Base-by-base conservation (phyloP, 169 alveolate genomes). In the Eimeria acervulina region DNA sequence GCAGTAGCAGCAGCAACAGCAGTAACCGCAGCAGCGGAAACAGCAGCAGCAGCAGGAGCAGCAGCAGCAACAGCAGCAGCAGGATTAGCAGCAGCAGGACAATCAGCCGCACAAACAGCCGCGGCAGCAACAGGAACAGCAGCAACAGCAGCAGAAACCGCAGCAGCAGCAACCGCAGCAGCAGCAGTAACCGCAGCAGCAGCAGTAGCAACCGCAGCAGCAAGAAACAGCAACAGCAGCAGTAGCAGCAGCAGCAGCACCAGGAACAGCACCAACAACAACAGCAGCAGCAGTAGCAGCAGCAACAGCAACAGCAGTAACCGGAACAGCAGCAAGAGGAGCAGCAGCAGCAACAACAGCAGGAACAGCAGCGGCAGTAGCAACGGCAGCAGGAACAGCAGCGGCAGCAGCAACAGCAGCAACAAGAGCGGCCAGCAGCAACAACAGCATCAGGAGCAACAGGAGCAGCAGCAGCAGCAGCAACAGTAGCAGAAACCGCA, bases 11-110 rank as follows among this genome's bases (percentile, higher is more conserved):
- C 74, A 63, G 74, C 33, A 28, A 21, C 7, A 28, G 74, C 33
- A 1, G 33, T 28, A 21, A 7, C 5, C 21, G 74, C 74, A 1
- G 74, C 74, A 26, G 74, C 74, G 28, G 74, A 5, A 66, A 17
- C 36, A 66, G 76, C 76, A 66, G 76, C 28, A 23, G 76, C 76
- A 66, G 76, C 76, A 66, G 76, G 12, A 66, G 76, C 76, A 66
- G 76, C 76, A 8, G 40, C 76, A 8, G 36, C 76, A 8, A 15
- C 28, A 8, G 76, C 40, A 8, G 36, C 76, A 7, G 55, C 55
- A 7, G 55, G 19, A 7, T 5, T 12, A 47, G 55, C 55, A 47
- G 55, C 55, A 47, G 55, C 55, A 47, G 55, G 12, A 5, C 55
- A 12, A 47, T 12, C 55, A 47, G 55, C 55, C 5, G 55, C 55